A percentile compares a stretch with the other conserved stretches of the same genome.
These are phyloP conservation scores for Ophiosphaerella herpotricha DNA, from an alignment of 2,329 filamentous ascomycete genomes.

Conservation along the genomic window DNA sequence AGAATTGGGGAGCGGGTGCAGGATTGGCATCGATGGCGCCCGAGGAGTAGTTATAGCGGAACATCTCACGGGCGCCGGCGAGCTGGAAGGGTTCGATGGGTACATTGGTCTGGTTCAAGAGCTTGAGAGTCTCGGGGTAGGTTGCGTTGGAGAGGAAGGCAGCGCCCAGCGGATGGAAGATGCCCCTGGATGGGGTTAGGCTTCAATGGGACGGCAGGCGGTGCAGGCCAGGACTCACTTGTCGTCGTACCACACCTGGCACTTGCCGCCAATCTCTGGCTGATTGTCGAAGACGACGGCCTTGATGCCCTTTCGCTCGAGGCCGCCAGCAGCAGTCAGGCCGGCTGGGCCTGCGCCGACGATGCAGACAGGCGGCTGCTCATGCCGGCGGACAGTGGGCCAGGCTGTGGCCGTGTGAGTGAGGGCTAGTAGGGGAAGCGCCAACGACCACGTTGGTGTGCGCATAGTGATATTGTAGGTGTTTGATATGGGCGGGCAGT, in stretches of 20 bases:
- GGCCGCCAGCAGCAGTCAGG: slow-evolving; percentile 38
- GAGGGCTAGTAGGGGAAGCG: slow-evolving; percentile 25
- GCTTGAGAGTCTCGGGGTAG: slow-evolving; percentile 42
- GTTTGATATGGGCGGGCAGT: slow-evolving; percentile 1
- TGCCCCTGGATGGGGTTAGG: slow-evolving; percentile 44
- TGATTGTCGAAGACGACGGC: slow-evolving; percentile 45
- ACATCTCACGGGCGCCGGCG: slow-evolving; percentile 39
- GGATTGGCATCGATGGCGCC: slow-evolving; percentile 33
- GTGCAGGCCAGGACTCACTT: slow-evolving; percentile 35
- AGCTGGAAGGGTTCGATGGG: slow-evolving; percentile 37
- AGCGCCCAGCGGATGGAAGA: slow-evolving; percentile 46
- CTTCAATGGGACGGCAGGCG: slow-evolving; percentile 26
- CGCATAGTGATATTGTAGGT: slow-evolving; percentile 11
- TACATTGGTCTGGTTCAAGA: slow-evolving; percentile 41
- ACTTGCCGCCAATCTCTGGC: slow-evolving; percentile 43
- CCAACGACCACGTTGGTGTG: slow-evolving; percentile 27
- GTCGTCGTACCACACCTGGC: slow-evolving; percentile 45
- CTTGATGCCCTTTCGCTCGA: slow-evolving; percentile 42
- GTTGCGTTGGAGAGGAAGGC: slow-evolving; percentile 46
- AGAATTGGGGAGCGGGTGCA: slow-evolving; percentile 25
- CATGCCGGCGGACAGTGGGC: slow-evolving; percentile 24
- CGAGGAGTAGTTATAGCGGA: slow-evolving; percentile 39
- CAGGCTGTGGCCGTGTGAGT: slow-evolving; percentile 31
- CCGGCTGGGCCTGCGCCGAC: slow-evolving; percentile 46
- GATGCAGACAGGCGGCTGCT: slow-evolving; percentile 41